Evolutionary conservation across 768 basidiomycete species (phyloP), one percentile per base, ranked within the genome.

Genomic region (Macrolepiota fuliginosa): DNA sequence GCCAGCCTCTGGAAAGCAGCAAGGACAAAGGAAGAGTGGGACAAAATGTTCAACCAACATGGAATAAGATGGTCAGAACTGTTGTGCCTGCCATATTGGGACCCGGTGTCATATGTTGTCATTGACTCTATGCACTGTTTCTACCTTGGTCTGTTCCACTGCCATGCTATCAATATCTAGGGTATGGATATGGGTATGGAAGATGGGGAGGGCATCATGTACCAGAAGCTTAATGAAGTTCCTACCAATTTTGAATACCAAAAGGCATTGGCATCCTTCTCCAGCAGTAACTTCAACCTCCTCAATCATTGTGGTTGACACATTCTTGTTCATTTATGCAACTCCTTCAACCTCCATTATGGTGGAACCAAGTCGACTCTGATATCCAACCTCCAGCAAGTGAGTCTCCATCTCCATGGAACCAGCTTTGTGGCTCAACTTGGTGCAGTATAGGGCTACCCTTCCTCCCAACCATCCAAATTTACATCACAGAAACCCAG

Each of bases 21-120:
- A 22, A 19, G 27, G 15, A 56, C 65, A 1, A 17, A 51, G n/a
- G 53, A 57, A 22, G 55, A 58, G 15, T 58, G 51, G 17, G 32
- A 62, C 6, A 46, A 19, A 11, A 59, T 70, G 3, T 64, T 60
- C 55, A 60, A 69, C 7, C 40, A 40, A 19, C 64, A 67, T 47
- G 71, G 74, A 3, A 46, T 74, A 6, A 46, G 61, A 6, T 62
- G 55, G 54, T 56, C 61, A 11, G 54, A 56, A 22, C 39, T 62
- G 1, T 1, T 54, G 68, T 0, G 77, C 64, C 63, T 78, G 5
- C 69, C 71, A 0, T 77, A 77, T 62, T 76, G 72, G 73, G 61
- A 74, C 42, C 70, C 71, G 9, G 37, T 12, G 4, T 36, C 36
- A 4, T 36, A 36, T 36, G 36, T 36, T 36, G 36, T 36, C 1